Conservation (phyloP, 2,329 filamentous ascomycete genomes). For the Blumeria graminis region DNA sequence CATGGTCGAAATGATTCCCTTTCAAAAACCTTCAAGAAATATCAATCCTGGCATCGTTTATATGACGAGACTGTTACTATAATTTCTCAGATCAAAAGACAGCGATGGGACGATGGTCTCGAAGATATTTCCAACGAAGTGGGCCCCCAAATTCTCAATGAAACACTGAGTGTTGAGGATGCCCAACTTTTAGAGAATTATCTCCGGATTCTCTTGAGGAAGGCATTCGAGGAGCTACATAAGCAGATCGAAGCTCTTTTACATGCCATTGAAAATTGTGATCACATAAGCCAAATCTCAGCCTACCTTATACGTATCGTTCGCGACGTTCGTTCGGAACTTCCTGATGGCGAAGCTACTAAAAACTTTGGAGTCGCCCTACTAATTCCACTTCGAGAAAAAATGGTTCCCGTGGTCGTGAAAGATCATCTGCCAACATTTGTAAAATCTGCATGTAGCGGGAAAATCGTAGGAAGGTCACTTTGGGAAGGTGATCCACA, state of each 20-base stretch:
- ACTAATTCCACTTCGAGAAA: conserved; percentile 38
- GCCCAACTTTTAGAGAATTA: conserved; percentile 35
- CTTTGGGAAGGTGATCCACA: conserved; percentile 63
- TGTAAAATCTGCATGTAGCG: conserved; percentile 19
- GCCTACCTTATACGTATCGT: conserved; percentile 50
- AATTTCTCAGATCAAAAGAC: conserved; percentile 38
- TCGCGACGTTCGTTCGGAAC: conserved; percentile 44
- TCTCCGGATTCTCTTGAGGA: conserved; percentile 29
- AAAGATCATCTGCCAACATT: conserved; percentile 25
- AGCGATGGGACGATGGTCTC: conserved; percentile 53
- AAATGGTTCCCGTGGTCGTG: conserved; percentile 30
- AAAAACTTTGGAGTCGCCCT: conserved; percentile 33
- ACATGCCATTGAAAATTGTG: conserved; percentile 20
- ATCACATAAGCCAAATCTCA: conserved; percentile 27
- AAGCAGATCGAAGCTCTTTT: conserved; percentile 28
- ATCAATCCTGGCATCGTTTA: conserved; percentile 48
- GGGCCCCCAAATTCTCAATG: conserved; percentile 39
- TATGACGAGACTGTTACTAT: conserved; percentile 41
- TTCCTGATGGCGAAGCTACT: conserved; percentile 28
- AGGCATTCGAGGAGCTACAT: conserved; percentile 34
- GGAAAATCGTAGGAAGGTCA: conserved; percentile 31
- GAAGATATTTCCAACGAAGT: conserved; percentile 50
- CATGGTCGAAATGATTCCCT: conserved; percentile 50
- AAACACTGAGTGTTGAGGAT: conserved; percentile 47
- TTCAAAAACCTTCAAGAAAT: conserved; percentile 33